Evolutionary conservation across 805 yeast genomes (phyloP), one percentile per base, ranked within the genome.

Genomic region (Citeromyces matritensis): DNA sequence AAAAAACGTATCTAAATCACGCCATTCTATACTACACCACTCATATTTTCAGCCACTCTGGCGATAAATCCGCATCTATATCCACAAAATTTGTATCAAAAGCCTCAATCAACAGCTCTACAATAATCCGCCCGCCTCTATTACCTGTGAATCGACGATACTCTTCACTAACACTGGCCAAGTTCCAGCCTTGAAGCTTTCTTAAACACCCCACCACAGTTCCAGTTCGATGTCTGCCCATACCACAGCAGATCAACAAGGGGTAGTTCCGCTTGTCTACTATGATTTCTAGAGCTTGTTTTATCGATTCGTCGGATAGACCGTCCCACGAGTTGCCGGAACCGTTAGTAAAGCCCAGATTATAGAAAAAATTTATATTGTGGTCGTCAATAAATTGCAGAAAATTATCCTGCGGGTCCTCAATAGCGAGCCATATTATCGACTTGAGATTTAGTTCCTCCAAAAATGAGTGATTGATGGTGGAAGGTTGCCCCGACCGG

Each of bases 171-270:
- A 88, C 91, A 49, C 80, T 59, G 8, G 97, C 95, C 48, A 88
- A 58, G 46, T 93, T 91, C 98, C 98, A 88, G n/a, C 93, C 88
- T 62, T 91, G 96, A 12, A 91, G 58, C 37, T 95, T 65, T 39
- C 98, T 60, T 30, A 88, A 57, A 51, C 98, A 88, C 1, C 98
- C 98, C 37, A 91, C 73, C 3, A 91, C 95, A 0, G 97, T 86
- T 1, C 98, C 98, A 0, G 97, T 86, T 40, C 98, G 64, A 52
- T 88, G 98, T 42, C 98, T 63, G 0, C 98, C 98, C 98, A 91
- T 91, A 9, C 96, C 95, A 45, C 97, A 91, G 51, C 97, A 91
- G 4, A 86, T 86, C 31, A 91, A 57, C 38, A 91, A 44, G 0
- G 98, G 97, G 45, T 83, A 82, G 48, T 74, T 72, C n/a, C 69